These are phyloP conservation scores for Pythium aquatile DNA, from an alignment of 352 stramenopile species.

Conservation along the genomic window DNA sequence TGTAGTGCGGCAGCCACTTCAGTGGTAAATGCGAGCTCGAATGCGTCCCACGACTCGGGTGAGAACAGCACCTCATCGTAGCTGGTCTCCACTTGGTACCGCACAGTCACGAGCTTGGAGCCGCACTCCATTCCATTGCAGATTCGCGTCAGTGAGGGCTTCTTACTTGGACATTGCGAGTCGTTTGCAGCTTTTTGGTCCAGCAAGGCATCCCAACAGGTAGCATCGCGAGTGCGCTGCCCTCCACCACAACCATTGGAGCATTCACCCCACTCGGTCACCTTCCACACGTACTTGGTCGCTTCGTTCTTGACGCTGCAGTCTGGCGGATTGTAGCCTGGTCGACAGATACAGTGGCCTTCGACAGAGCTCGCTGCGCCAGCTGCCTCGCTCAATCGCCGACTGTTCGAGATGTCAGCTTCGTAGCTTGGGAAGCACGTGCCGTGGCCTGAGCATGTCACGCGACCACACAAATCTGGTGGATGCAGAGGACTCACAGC, in stretches of 20 bases:
- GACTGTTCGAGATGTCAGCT: constrained; percentile 10
- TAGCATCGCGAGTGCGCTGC: constrained; percentile 38
- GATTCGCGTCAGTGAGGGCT: constrained; percentile 57
- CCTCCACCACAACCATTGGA: constrained; percentile 65
- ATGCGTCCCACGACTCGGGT: constrained; percentile 44
- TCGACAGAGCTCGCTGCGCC: constrained; percentile 11
- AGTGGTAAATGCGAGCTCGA: constrained; percentile 63
- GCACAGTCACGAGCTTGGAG: constrained; percentile 61
- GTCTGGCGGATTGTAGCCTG: constrained; percentile 57
- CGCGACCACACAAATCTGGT: constrained; percentile 58
- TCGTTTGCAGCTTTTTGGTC: constrained; percentile 32
- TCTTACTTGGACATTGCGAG: constrained; percentile 33
- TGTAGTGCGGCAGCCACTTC: constrained; percentile 62
- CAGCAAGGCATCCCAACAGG: constrained; percentile 36
- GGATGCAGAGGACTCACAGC: constrained; percentile 69
- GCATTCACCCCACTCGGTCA: constrained; percentile 56
- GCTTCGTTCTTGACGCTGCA: constrained; percentile 54
- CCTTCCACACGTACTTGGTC: constrained; percentile 47
- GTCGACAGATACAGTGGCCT: constrained; percentile 60
- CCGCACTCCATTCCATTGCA: constrained; percentile 80
- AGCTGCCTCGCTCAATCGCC: not conserved
- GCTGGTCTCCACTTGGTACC: constrained; percentile 72
- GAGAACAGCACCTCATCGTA: constrained; percentile 77
- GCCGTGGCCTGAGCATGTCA: constrained; percentile 62
- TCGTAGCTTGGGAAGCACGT: constrained; percentile 71